Base-by-base conservation (phyloP, 1,139 yeast species). In the Zygotorulaspora mrakii region DNA sequence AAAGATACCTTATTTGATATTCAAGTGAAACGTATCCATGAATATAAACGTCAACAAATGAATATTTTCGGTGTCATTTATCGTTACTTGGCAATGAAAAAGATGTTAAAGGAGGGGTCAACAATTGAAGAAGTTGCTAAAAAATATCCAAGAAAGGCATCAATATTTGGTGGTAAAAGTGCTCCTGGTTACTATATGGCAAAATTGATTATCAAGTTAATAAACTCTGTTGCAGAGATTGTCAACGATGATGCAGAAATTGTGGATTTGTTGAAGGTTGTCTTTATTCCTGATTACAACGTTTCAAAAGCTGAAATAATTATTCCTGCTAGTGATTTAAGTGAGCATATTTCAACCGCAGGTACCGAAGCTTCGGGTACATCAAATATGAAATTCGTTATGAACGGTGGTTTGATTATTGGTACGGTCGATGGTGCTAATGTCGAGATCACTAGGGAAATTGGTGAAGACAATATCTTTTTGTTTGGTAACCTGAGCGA, bases 341-440 rank as follows among this genome's bases (percentile, higher is more conserved):
- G 94, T 35, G 94, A 88, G 66, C 97, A 88, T 67, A 89, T 88
- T 52, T 87, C 96, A n/a, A 88, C 96, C 35, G 96, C 96, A 8
- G 97, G 97, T 55, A 88, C 97, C 17, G 97, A 88, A 65, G 96
- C 95, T 17, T 83, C 94, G 1, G 96, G 96, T 62, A 88, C 97
- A 32, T 84, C 95, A 34, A 88, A 88, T 69, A 88, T 88, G 96
- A 89, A 88, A 69, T 88, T 88, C 62, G 95, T 88, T 21, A 70
- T 88, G 66, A 88, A 87, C 59, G 96, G 96, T 65, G 96, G 96
- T 38, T 74, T 89, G 52, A 85, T 88, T 53, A 82, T 88, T 54
- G 97, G 97, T 61, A 88, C 96, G 12, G 95, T 89, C 51, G 96
- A 89, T 61, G 96, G 97, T 61, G 96, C 96, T 48, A 89, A 88